Conservation (phyloP, 352 stramenopile genomes). For the Phytophthora capsici region DNA sequence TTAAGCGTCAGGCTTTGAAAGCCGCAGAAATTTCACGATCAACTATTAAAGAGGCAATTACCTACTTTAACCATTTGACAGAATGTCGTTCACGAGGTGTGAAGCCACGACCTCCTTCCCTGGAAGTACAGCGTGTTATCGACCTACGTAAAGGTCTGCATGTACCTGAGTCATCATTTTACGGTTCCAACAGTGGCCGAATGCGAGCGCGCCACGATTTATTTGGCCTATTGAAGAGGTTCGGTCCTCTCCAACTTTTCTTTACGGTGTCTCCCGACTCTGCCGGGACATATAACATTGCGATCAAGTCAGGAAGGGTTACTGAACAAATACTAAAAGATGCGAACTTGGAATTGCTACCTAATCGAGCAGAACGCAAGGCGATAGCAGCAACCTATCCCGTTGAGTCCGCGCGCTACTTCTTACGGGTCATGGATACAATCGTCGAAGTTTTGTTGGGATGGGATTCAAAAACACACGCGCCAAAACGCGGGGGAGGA, state of each 20-base stretch:
- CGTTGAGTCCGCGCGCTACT: slow-evolving; percentile 30
- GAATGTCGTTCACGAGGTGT: not conserved
- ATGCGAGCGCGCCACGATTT: slow-evolving; percentile 23
- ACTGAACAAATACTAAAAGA: not conserved
- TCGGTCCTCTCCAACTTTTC: slow-evolving; percentile 27
- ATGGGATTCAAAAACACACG: slow-evolving; percentile 4
- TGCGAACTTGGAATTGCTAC: not conserved
- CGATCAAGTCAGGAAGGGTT: not conserved
- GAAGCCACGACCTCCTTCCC: not conserved
- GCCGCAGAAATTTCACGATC: not conserved
- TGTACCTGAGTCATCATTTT: slow-evolving; percentile 5
- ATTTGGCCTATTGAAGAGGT: slow-evolving; percentile 23
- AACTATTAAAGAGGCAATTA: slow-evolving; percentile 17
- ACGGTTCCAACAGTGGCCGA: slow-evolving; percentile 21
- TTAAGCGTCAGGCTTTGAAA: slow-evolving; percentile 10
- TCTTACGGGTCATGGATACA: slow-evolving; percentile 24
- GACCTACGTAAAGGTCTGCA: slow-evolving; percentile 23
- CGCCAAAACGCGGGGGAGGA: slow-evolving; percentile 13
- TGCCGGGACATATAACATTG: slow-evolving; percentile 1
- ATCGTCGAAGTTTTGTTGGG: slow-evolving; percentile 24
- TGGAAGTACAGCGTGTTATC: slow-evolving; percentile 12
- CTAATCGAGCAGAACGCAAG: slow-evolving; percentile 10
- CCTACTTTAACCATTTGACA: slow-evolving; percentile 22
- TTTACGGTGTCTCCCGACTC: slow-evolving; percentile 38
- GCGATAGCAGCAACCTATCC: slow-evolving; percentile 18